Conservation (phyloP, 192 early-diverging fungal species). For the Coemansia sp. region DNA sequence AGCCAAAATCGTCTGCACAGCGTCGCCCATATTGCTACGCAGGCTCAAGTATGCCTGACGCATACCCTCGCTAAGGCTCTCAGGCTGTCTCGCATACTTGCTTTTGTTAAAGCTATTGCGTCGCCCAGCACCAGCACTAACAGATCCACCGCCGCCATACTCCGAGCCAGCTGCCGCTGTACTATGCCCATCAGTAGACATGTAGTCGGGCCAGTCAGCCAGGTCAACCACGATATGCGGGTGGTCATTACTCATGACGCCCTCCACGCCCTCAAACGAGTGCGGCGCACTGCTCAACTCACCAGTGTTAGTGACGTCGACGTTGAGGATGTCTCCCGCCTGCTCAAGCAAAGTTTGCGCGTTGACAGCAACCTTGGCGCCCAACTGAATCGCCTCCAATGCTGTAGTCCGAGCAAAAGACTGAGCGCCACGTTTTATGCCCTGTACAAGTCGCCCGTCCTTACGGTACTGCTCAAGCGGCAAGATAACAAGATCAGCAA, state of each 20-base stretch:
- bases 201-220: conserved; percentile 50
- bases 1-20: conserved; percentile 86
- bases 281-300: conserved; percentile 38
- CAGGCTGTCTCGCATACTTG: conserved; percentile 85
- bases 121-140: conserved; percentile 15
- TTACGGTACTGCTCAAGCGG: conserved; percentile 92
- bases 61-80: conserved; percentile 82
- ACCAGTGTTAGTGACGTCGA: conserved; percentile 36
- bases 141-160: conserved; percentile 4
- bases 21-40: conserved; percentile 75
- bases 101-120: conserved; percentile 57
- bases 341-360: conserved; percentile 89
- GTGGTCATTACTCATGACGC: not conserved
- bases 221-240: conserved; percentile 35
- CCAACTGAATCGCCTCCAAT: conserved; percentile 86
- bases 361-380: conserved; percentile 82
- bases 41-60: conserved; percentile 79
- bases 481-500: conserved; percentile 88
- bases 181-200: conserved; percentile 43
- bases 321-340: conserved; percentile 77
- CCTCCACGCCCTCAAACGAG: conserved; percentile 32
- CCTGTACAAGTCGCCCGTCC: conserved; percentile 87
- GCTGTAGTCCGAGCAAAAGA: conserved; percentile 90
- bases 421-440: conserved; percentile 82
- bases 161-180: conserved; percentile 6